Evolutionary conservation across 805 yeast species (phyloP).

Genomic region (Candida dajiaensis): DNA sequence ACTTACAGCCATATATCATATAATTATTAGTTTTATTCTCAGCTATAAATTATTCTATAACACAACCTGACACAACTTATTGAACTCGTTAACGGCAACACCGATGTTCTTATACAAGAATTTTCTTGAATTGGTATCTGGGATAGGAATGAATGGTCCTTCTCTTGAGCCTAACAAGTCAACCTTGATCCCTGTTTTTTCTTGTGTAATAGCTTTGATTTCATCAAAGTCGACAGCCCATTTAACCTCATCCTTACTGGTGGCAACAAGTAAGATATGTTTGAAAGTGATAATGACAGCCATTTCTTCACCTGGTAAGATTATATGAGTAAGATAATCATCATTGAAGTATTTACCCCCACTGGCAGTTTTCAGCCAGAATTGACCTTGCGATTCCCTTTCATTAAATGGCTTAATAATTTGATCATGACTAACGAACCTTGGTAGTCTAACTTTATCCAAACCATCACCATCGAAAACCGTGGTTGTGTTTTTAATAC

Average conservation of each 20-base stretch:
- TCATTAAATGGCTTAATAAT: slow-evolving; percentile 69
- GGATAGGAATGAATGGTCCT: slow-evolving; percentile 78
- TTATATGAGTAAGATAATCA: slow-evolving; percentile 76
- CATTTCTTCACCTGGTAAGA: slow-evolving; percentile 74
- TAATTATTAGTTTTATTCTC: background rate
- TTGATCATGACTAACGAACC: slow-evolving; percentile 66
- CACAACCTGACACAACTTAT: slow-evolving; percentile 56
- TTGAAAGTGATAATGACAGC: slow-evolving; percentile 71
- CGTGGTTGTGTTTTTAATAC: slow-evolving; percentile 87
- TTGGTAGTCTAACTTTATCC: slow-evolving; percentile 75
- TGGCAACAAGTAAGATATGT: slow-evolving; percentile 60
- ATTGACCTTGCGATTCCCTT: slow-evolving; percentile 91
- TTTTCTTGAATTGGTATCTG: slow-evolving; percentile 55
- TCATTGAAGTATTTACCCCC: slow-evolving; percentile 76
- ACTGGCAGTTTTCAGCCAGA: slow-evolving; percentile 77
- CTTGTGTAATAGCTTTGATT: slow-evolving; percentile 67
- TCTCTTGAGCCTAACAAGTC: slow-evolving; percentile 47
- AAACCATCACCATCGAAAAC: slow-evolving; percentile 77
- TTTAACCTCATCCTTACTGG: slow-evolving; percentile 51
- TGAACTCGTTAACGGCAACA: slow-evolving; percentile 76
- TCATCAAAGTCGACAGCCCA: slow-evolving; percentile 70
- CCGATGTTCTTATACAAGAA: slow-evolving; percentile 69
- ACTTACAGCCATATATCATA: background rate
- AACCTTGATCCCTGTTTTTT: slow-evolving; percentile 71
- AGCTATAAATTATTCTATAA: slow-evolving; percentile 19